Evolutionary conservation across 2,329 filamentous ascomycete genomes (phyloP).

Genomic region (Clarireedia paspali): DNA sequence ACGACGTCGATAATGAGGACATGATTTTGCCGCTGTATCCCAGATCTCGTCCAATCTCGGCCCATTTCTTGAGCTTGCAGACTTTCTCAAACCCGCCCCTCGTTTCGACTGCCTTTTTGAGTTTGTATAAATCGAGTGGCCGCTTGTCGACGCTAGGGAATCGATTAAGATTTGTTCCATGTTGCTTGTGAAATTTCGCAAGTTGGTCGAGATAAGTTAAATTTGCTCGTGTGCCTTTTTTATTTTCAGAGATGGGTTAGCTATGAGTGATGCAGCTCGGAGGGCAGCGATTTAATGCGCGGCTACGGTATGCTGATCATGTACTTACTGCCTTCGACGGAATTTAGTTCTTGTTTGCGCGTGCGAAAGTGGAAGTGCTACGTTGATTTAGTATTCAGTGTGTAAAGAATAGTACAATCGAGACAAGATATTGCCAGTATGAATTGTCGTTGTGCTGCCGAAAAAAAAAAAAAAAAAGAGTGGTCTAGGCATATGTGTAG

Average conservation of each 20-base stretch:
- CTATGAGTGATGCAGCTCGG: neutral
- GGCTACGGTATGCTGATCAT: conserved; percentile 17
- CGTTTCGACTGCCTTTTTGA: conserved; percentile 94
- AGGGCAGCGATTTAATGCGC: conserved; percentile 4
- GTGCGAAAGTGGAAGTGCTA: conserved; percentile 97
- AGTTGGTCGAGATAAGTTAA: conserved; percentile 93
- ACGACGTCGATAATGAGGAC: conserved; percentile 93
- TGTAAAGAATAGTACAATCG: neutral
- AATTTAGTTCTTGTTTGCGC: conserved; percentile 92
- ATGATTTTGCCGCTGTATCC: conserved; percentile 99
- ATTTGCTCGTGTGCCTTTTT: conserved; percentile 83
- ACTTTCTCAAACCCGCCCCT: conserved; percentile 93
- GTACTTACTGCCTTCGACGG: conserved; percentile 85
- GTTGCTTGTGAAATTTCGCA: conserved; percentile 92
- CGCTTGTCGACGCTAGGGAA: conserved; percentile 97
- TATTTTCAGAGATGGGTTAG: conserved; percentile 16
- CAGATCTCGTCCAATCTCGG: conserved; percentile 90
- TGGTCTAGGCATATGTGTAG: neutral
- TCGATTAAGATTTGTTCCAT: conserved; percentile 87
- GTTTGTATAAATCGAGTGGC: conserved; percentile 85
- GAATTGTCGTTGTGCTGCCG: neutral
- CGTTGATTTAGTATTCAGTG: conserved; percentile 22
- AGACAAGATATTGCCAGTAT: neutral
- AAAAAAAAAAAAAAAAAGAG: neutral
- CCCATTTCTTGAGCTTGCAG: conserved; percentile 98